A percentile compares a stretch with the other conserved stretches of the same genome.
Conservation (phyloP, 805 yeast species). For the Kazachstania kunashirensis region DNA sequence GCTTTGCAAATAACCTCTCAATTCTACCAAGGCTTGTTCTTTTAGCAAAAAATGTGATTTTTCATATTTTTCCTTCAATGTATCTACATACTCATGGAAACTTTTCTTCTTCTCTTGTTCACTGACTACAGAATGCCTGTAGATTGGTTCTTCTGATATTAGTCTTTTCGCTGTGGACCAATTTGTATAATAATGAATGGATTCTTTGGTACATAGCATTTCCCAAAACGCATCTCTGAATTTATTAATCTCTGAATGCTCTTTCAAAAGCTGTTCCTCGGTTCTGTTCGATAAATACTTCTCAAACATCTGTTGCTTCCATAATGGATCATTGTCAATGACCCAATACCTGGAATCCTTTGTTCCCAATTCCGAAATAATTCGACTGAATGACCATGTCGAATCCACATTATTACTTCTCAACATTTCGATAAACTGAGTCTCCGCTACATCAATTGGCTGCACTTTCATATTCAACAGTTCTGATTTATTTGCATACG, state of each 20-base stretch:
- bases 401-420: constrained; percentile 50
- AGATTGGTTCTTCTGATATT: constrained; percentile 57
- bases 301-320: constrained; percentile 54
- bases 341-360: constrained; percentile 59
- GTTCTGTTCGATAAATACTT: constrained; percentile 46
- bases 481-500: constrained; percentile 19
- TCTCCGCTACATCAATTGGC: constrained; percentile 32
- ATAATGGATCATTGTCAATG: constrained; percentile 45
- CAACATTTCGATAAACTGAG: constrained; percentile 44
- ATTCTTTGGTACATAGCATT: constrained; percentile 33
- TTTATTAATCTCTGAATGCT: constrained; percentile 42
- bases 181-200: constrained; percentile 44
- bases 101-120: constrained; percentile 48
- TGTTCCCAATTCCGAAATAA: constrained; percentile 46
- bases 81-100: constrained; percentile 41
- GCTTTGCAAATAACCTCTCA: constrained; percentile 40
- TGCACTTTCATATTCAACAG: constrained; percentile 23
- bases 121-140: constrained; percentile 47
- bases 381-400: constrained; percentile 63
- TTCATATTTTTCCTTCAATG: constrained; percentile 29
- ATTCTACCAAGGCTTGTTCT: constrained; percentile 42
- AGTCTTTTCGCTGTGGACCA: constrained; percentile 52
- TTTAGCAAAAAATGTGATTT: constrained; percentile 23
- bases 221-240: constrained; percentile 45
- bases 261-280: constrained; percentile 42